Evolutionary conservation across 345 rosid genomes (phyloP).

Genomic region (Citrus trifoliata): DNA sequence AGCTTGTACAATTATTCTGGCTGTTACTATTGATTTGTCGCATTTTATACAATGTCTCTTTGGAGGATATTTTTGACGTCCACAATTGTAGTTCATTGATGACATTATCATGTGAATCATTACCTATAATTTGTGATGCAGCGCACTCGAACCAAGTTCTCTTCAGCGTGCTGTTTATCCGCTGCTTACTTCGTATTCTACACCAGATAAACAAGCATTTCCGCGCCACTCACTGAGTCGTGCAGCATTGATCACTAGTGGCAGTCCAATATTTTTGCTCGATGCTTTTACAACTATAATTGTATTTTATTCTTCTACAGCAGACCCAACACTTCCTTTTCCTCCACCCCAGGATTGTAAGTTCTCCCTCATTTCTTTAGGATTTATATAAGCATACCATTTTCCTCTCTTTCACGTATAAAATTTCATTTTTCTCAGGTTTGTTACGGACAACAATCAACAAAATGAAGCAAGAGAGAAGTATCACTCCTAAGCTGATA

Average conservation of each 20-base stretch:
- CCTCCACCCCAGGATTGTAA: slow-evolving; percentile 98
- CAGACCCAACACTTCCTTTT: slow-evolving; percentile 79
- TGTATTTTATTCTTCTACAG: slow-evolving; percentile 88
- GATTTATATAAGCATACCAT: not conserved
- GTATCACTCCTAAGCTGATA: slow-evolving; percentile 79
- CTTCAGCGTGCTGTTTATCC: slow-evolving; percentile 92
- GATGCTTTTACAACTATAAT: slow-evolving; percentile 88
- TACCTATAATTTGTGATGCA: slow-evolving; percentile 31
- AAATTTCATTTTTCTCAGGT: slow-evolving; percentile 37
- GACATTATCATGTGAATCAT: not conserved
- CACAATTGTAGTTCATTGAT: not conserved
- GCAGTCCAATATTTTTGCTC: slow-evolving; percentile 93
- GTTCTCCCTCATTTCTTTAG: slow-evolving; percentile 18
- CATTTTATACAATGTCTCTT: not conserved
- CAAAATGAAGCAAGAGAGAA: slow-evolving; percentile 84
- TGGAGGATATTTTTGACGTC: not conserved
- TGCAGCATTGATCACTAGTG: slow-evolving; percentile 85
- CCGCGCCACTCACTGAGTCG: slow-evolving; percentile 94
- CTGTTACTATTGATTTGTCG: not conserved
- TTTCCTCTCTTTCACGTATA: not conserved
- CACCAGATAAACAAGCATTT: slow-evolving; percentile 83
- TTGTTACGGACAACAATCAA: slow-evolving; percentile 71
- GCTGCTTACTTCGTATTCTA: slow-evolving; percentile 62
- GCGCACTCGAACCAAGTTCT: slow-evolving; percentile 84
- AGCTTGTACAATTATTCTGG: not conserved